A percentile compares a stretch with the other conserved stretches of the same genome.
Evolutionary conservation across 371 early-diverging fungal genomes (phyloP).

Genomic region (Syncephalastrum contaminatum): DNA sequence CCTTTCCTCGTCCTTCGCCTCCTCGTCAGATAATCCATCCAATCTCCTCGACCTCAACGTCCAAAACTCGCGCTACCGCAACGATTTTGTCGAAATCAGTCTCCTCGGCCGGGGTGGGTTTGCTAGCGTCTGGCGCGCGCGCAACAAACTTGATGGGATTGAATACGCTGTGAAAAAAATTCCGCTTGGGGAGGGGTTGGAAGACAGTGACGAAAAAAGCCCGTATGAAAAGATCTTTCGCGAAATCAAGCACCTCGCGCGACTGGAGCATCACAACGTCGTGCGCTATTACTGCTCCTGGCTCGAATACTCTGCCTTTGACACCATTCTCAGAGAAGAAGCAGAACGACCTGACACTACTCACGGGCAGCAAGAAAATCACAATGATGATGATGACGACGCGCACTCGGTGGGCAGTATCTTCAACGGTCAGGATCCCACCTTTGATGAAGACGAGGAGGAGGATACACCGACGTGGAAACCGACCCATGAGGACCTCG

Average conservation of each 20-base stretch:
- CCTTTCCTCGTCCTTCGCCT: not conserved
- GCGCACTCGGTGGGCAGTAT: constrained; percentile 6
- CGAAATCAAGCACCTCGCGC: constrained; percentile 89
- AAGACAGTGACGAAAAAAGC: constrained; percentile 34
- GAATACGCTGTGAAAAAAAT: constrained; percentile 92
- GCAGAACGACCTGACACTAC: not conserved
- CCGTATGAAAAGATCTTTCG: constrained; percentile 80
- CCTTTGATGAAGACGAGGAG: constrained; percentile 15
- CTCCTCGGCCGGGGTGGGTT: constrained; percentile 93
- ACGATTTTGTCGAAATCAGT: constrained; percentile 81
- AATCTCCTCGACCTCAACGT: constrained; percentile 39
- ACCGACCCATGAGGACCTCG: not conserved
- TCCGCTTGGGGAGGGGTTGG: constrained; percentile 46
- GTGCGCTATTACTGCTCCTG: constrained; percentile 93
- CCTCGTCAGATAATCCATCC: not conserved
- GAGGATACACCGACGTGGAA: not conserved
- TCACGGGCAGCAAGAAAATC: not conserved
- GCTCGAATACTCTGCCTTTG: constrained; percentile 67
- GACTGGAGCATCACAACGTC: constrained; percentile 87
- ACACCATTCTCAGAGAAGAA: constrained; percentile 16
- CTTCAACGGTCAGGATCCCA: constrained; percentile 18
- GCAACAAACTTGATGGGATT: constrained; percentile 79
- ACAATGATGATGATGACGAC: constrained; percentile 8
- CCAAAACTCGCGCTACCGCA: constrained; percentile 74
- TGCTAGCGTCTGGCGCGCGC: constrained; percentile 81